These are phyloP conservation scores for Blastobotrys serpentis DNA, from an alignment of 1,139 yeast genomes.

Conservation along the genomic window DNA sequence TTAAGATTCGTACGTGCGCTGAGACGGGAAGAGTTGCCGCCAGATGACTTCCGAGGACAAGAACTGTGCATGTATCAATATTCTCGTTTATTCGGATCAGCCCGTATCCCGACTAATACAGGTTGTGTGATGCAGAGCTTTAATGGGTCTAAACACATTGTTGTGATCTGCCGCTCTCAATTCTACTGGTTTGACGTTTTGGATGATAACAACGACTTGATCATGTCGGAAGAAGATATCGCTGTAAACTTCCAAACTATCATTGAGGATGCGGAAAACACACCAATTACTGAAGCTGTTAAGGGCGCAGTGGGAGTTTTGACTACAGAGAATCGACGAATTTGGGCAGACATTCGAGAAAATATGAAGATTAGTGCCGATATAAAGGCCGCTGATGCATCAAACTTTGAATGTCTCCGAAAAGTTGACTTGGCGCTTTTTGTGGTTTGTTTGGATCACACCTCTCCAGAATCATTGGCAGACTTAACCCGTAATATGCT, in stretches of 20 bases:
- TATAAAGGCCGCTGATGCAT: constrained; percentile 28
- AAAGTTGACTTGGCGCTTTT: constrained; percentile 80
- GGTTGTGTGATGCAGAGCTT: constrained; percentile 89
- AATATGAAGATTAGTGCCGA: constrained; percentile 44
- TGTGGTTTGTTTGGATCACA: constrained; percentile 77
- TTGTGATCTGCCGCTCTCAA: constrained; percentile 82
- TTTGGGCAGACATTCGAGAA: constrained; percentile 77
- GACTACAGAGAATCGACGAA: constrained; percentile 82
- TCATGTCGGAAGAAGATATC: constrained; percentile 71
- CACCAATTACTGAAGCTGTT: constrained; percentile 65
- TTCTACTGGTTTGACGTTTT: constrained; percentile 93
- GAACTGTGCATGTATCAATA: constrained; percentile 86
- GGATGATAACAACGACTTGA: constrained; percentile 65
- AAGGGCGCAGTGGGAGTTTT: constrained; percentile 84
- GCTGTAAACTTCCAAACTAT: constrained; percentile 73
- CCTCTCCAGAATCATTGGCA: constrained; percentile 61
- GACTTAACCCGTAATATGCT: constrained; percentile 79
- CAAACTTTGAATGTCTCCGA: constrained; percentile 66
- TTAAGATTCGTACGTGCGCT: constrained; percentile 76
- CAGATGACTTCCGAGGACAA: constrained; percentile 65
- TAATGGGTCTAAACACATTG: constrained; percentile 69
- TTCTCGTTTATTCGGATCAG: constrained; percentile 78
- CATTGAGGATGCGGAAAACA: constrained; percentile 63
- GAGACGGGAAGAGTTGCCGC: constrained; percentile 71
- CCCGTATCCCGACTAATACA: constrained; percentile 74